Evolutionary conservation across 371 early-diverging fungal genomes (phyloP), one percentile per base, ranked within the genome.

Genomic region (Blakeslea trispora): DNA sequence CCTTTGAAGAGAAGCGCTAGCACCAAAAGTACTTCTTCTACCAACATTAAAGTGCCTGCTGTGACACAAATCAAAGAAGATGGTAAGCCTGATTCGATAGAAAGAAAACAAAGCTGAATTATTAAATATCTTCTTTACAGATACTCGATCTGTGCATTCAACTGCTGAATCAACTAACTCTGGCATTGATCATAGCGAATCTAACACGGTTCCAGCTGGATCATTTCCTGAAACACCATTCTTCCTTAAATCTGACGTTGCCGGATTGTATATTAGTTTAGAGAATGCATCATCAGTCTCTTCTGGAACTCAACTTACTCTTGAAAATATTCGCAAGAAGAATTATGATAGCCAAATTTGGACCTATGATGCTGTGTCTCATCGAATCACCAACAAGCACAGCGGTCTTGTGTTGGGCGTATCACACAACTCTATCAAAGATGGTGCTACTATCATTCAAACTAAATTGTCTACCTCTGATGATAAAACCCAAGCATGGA

Each of bases 341-440:
- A 64, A 50, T 15, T 72, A 72, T 47, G 72, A 74, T 15, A 68
- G 71, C 50, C 84, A 83, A 57, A 67, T 83, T 18, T 83, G 84
- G 84, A 70, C 66, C 9, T 81, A 71, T 52, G 71, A 78, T 24
- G 52, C 51, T 22, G 59, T 71, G 45, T 66, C 75, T 57, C 53
- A 58, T 10, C 68, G 47, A 18, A 53, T 83, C 44, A 63, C 72
- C 43, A 83, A 81, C 55, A 79, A 77, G 49, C 71, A 71, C 21
- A 77, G 81, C 9, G 79, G 76, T n/a, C 63, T 79, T 17, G 78
- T 75, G 13, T 71, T 83, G 18, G 74, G 71, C 43, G 67, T 77
- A 32, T 81, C 81, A 50, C 56, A 59, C 41, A 55, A 61, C 22
- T 32, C 55, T 5, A 56, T 79, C 22, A 74, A 72, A 37, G 66